phyloP scores from a whole-genome alignment of 2,329 filamentous ascomycete genomes.

The Cladophialophora carrionii region DNA sequence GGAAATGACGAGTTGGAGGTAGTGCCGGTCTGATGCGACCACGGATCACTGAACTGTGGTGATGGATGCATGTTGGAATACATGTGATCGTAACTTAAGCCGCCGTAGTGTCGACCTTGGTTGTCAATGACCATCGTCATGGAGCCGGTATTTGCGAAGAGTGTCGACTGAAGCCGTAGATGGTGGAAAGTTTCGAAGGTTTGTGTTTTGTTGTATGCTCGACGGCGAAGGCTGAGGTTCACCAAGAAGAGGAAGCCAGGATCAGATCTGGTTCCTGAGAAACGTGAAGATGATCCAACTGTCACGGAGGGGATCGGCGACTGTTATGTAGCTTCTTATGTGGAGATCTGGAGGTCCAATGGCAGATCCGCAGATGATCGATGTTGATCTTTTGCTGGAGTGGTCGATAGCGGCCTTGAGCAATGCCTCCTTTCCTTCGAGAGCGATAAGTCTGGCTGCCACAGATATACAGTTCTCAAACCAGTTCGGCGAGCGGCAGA shows the following conservation, averaged over 20 bases:
- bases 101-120: constrained; percentile 78
- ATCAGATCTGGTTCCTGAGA: constrained; percentile 23
- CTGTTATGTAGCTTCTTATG: constrained; percentile 35
- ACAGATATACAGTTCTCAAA: constrained; percentile 28
- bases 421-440: constrained; percentile 35
- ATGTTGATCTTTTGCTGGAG: constrained; percentile 34
- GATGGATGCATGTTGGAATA: constrained; percentile 62
- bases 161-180: background rate
- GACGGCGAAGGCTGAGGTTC: constrained; percentile 3
- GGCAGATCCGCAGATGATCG: constrained; percentile 28
- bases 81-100: constrained; percentile 78
- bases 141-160: constrained; percentile 27
- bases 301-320: constrained; percentile 35
- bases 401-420: constrained; percentile 31
- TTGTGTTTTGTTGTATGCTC: background rate
- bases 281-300: constrained; percentile 27
- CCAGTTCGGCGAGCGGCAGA: constrained; percentile 37
- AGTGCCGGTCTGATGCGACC: constrained; percentile 65
- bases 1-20: constrained; percentile 61
- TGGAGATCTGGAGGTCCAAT: constrained; percentile 33
- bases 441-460: constrained; percentile 28
- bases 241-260: constrained; percentile 11
- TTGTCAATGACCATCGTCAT: constrained; percentile 97
- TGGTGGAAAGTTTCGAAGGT: background rate
- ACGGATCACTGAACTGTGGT: constrained; percentile 88